These are phyloP conservation scores for Chenopodium formosanum DNA, from an alignment of 148 eudicot genomes.

Conservation along the genomic window DNA sequence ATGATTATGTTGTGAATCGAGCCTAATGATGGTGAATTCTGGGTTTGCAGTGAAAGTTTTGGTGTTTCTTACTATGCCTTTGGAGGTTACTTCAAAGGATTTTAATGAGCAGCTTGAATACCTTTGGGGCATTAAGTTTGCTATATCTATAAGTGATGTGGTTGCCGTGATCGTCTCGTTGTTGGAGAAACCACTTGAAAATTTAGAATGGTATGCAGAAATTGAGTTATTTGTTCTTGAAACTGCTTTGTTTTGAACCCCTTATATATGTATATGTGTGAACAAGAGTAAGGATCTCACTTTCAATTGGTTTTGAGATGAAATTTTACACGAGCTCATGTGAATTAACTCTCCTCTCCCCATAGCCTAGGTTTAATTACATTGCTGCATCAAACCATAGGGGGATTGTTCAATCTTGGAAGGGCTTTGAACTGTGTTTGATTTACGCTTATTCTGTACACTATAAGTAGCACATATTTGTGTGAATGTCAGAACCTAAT, in stretches of 20 bases:
- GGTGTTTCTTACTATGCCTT: slow-evolving; percentile 95
- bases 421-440: not conserved
- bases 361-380: not conserved
- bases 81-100: slow-evolving; percentile 68
- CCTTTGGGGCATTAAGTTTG: slow-evolving; percentile 74
- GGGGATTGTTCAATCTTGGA: not conserved
- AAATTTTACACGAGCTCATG: not conserved
- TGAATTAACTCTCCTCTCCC: not conserved
- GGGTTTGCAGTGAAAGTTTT: slow-evolving; percentile 73
- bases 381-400: not conserved
- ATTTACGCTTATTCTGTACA: not conserved
- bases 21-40: slow-evolving; percentile 1
- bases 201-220: slow-evolving; percentile 65
- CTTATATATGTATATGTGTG: not conserved
- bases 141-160: slow-evolving; percentile 55
- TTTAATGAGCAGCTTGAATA: slow-evolving; percentile 75
- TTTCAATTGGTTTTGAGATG: not conserved
- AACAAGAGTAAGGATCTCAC: not conserved
- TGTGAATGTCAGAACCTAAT: not conserved
- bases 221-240: not conserved
- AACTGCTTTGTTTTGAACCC: not conserved
- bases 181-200: slow-evolving; percentile 80
- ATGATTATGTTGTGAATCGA: not conserved
- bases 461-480: not conserved
- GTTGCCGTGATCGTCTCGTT: slow-evolving; percentile 74